Evolutionary conservation across 768 basidiomycete species (phyloP).

Genomic region (Tephrocybe rancida): DNA sequence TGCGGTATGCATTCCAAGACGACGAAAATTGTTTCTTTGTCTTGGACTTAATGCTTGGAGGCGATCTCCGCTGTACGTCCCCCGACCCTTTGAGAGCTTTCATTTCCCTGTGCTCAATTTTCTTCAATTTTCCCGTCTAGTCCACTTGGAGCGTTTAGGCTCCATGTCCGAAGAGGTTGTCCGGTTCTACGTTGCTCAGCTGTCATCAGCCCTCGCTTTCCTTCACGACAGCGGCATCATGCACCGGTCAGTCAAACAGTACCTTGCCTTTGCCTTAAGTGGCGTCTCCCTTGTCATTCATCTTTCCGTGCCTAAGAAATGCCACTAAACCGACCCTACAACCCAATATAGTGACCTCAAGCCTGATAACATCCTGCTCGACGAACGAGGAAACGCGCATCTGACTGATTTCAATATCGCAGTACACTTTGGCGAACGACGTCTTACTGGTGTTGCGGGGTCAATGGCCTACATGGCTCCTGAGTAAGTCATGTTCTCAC

Average conservation of each 20-base stretch:
- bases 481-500: constrained; percentile 45
- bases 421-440: constrained; percentile 90
- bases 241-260: constrained; percentile 80
- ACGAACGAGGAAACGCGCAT: constrained; percentile 95
- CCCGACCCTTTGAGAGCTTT: background rate
- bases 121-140: constrained; percentile 29
- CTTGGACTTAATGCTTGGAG: constrained; percentile 94
- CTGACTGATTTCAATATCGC: constrained; percentile 99
- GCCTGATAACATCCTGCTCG: constrained; percentile 96
- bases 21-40: constrained; percentile 99
- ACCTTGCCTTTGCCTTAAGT: constrained; percentile 15
- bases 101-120: constrained; percentile 6
- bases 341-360: constrained; percentile 78
- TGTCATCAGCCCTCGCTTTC: constrained; percentile 86
- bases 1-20: constrained; percentile 97
- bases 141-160: constrained; percentile 85
- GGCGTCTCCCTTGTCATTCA: constrained; percentile 22
- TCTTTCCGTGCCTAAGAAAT: constrained; percentile 14
- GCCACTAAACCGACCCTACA: constrained; percentile 12
- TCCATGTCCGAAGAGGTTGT: constrained; percentile 77
- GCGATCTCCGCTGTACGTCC: constrained; percentile 86
- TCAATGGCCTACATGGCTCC: constrained; percentile 99
- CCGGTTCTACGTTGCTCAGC: constrained; percentile 87
- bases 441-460: constrained; percentile 90
- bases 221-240: constrained; percentile 94